phyloP scores from a whole-genome alignment of 495 filamentous ascomycete species.

The Xylaria sp. region DNA sequence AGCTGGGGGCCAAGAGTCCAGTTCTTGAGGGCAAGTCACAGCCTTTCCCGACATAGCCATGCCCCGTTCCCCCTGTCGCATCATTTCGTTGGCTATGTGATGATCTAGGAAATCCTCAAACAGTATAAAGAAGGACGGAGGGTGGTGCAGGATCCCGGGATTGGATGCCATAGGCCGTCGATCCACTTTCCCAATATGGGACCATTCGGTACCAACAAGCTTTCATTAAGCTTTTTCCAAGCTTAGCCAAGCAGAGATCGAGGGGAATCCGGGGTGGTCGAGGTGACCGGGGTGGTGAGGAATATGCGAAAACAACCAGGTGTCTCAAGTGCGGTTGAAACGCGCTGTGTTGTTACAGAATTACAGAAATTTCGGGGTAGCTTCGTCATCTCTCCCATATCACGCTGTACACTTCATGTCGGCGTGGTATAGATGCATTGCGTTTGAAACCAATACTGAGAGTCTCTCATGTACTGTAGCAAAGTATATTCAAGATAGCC shows the following conservation, averaged over 20 bases:
- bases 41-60: slow-evolving; percentile 15
- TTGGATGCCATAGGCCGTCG: neutral
- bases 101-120: slow-evolving; percentile 20
- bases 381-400: slow-evolving; percentile 7
- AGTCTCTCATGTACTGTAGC: neutral
- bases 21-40: neutral
- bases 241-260: slow-evolving; percentile 14
- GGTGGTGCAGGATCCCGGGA: neutral
- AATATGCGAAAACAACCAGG: slow-evolving; percentile 15
- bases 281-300: neutral
- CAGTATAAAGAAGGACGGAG: slow-evolving; percentile 1
- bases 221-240: slow-evolving; percentile 20
- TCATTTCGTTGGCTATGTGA: slow-evolving; percentile 2
- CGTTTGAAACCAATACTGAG: neutral
- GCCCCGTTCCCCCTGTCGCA: slow-evolving; percentile 18
- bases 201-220: neutral
- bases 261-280: slow-evolving; percentile 15
- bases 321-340: slow-evolving; percentile 24
- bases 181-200: slow-evolving; percentile 15
- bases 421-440: neutral
- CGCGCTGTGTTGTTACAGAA: slow-evolving; percentile 23
- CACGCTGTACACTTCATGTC: neutral
- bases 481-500: neutral
- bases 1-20: neutral
- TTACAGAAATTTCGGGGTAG: neutral